Evolutionary conservation across 139 green algal species (phyloP), one percentile per base, ranked within the genome.

Genomic region (Volvox reticuliferus): DNA sequence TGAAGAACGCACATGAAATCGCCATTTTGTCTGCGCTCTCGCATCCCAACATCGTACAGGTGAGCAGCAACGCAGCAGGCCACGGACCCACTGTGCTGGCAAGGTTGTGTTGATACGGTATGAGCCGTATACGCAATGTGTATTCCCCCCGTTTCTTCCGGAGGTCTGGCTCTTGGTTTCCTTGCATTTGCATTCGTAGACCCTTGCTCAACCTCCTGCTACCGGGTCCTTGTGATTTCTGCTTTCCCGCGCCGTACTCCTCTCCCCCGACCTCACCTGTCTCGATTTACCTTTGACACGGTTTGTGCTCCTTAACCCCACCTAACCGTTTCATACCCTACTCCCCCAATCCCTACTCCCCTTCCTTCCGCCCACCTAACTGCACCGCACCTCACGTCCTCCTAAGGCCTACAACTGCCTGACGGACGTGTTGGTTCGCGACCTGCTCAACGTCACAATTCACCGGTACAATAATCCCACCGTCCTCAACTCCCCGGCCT

Each of bases 1-100:
- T 96, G 90, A 95, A 95, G 87, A 96, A 96, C 71, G 93, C 93
- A 36, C 93, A 96, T 67, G 94, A 96, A 92, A 96, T 96, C 61
- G 94, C 94, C 21, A 96, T 96, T 75, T 88, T 96, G 35, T 86
- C 83, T 22, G 89, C 92, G 26, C 91, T 94, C 17, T 93, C 87
- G 44, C 94, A 96, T 88, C 94, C 94, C 75, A 94, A 96, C 86
- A 94, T 96, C 77, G 79, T 93, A 44, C 93, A 92, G 89, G 89
- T 88, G 82, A 13, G 89, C 9, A n/a, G 78, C 44, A 55, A 5
- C 5, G 44, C 44, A 9, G 44, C 44, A 55, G 44, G 44, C 44
- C 44, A 55, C 44, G 44, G 44, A 55, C 44, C 44, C 44, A 55
- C 44, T 5, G 44, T 55, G 44, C 44, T 55, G 44, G 5, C 44